Evolutionary conservation across 345 rosid species (phyloP).

Genomic region (Hypericum androsaemum): DNA sequence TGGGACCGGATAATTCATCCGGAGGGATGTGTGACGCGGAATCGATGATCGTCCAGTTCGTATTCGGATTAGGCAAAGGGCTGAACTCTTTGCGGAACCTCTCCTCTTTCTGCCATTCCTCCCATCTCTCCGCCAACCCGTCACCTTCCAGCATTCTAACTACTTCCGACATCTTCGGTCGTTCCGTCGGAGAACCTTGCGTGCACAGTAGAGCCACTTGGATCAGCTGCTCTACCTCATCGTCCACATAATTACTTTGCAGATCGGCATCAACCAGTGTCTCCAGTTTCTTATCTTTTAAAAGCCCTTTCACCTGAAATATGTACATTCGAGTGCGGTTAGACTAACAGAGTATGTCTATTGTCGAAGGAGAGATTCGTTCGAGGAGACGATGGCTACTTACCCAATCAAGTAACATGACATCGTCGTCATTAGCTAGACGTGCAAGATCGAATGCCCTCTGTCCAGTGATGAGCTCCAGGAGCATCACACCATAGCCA

Average conservation of each 20-base stretch:
- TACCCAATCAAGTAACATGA: slow-evolving; percentile 97
- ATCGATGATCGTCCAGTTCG: slow-evolving; percentile 49
- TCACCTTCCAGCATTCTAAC: slow-evolving; percentile 96
- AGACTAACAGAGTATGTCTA: too few species aligned
- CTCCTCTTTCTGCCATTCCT: slow-evolving; percentile 92
- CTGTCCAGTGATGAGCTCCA: slow-evolving; percentile 90
- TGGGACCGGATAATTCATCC: slow-evolving; percentile 75
- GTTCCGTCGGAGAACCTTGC: slow-evolving; percentile 60
- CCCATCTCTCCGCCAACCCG: slow-evolving; percentile 86
- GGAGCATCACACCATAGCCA: slow-evolving; percentile 97
- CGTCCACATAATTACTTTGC: slow-evolving; percentile 42
- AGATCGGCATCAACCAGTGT: slow-evolving; percentile 61
- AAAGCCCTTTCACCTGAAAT: slow-evolving; percentile 85
- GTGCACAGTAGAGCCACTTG: slow-evolving; percentile 87
- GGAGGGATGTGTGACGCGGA: slow-evolving; percentile 54
- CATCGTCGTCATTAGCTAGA: slow-evolving; percentile 87
- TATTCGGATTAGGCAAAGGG: slow-evolving; percentile 25
- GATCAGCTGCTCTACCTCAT: slow-evolving; percentile 71
- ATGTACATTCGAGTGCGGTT: slow-evolving; percentile 2
- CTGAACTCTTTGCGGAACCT: slow-evolving; percentile 45
- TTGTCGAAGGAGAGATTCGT: too few species aligned
- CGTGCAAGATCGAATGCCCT: slow-evolving; percentile 94
- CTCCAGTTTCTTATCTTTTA: slow-evolving; percentile 67
- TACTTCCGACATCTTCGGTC: slow-evolving; percentile 90
- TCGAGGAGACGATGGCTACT: too few species aligned